phyloP scores from a whole-genome alignment of 148 eudicot species.

The Agrostemma githago region DNA sequence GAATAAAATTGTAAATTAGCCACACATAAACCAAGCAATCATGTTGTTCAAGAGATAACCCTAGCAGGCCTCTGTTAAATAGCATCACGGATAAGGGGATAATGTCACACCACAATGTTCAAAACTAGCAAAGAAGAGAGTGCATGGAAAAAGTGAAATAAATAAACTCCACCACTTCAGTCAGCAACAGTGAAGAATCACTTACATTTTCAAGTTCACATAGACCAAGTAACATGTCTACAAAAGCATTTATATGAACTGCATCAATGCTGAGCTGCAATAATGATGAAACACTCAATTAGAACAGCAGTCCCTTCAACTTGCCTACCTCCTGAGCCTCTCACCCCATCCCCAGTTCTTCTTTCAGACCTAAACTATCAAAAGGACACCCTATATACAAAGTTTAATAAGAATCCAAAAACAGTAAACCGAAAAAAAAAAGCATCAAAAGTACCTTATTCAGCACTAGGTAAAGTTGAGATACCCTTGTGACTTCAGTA shows the following conservation, averaged over 20 bases:
- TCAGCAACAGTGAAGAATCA: not conserved
- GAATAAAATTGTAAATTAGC: slow-evolving; percentile 1
- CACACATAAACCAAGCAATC: slow-evolving; percentile 3
- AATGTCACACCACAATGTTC: not conserved
- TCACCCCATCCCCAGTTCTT: not conserved
- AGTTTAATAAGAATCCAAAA: slow-evolving; percentile 3
- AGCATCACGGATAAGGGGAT: not conserved
- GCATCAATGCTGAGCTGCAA: slow-evolving; percentile 33
- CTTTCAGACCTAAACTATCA: not conserved
- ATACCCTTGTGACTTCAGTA: slow-evolving; percentile 48
- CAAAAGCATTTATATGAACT: slow-evolving; percentile 26
- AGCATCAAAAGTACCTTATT: slow-evolving; percentile 43
- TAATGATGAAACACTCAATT: slow-evolving; percentile 7
- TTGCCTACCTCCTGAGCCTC: not conserved
- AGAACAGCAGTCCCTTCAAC: not conserved
- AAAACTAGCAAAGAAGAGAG: slow-evolving; percentile 11
- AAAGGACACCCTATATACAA: not conserved
- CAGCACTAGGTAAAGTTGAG: slow-evolving; percentile 49
- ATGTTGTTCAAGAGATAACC: not conserved
- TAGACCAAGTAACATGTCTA: slow-evolving; percentile 33
- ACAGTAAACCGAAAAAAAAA: not conserved
- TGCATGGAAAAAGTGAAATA: not conserved
- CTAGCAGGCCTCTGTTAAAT: not conserved
- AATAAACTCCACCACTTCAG: not conserved
- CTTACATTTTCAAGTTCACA: slow-evolving; percentile 38